These are phyloP conservation scores for Phaeotremella skinneri DNA, from an alignment of 768 basidiomycete genomes.

Conservation along the genomic window DNA sequence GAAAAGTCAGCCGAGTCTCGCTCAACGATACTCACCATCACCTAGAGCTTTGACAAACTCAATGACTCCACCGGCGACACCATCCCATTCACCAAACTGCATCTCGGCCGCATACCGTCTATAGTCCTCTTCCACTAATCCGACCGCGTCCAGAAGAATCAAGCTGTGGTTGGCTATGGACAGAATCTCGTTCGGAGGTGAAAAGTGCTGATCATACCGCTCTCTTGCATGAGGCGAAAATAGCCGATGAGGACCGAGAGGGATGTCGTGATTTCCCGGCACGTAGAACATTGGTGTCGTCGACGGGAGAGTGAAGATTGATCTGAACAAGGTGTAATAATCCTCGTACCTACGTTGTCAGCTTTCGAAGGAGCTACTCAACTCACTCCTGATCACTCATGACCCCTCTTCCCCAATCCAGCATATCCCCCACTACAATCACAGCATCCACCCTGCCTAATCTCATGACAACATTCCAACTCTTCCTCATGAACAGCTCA, in stretches of 20 bases:
- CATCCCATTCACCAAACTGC: conserved; percentile 55
- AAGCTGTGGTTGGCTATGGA: conserved; percentile 58
- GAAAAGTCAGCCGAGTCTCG: conserved; percentile 6
- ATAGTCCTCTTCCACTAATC: conserved; percentile 51
- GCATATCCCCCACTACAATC: conserved; percentile 86
- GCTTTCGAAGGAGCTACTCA: background rate
- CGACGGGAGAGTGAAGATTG: conserved; percentile 62
- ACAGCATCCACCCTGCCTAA: conserved; percentile 66
- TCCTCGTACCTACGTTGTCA: conserved; percentile 63
- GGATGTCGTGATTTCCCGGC: conserved; percentile 88
- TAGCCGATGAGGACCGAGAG: conserved; percentile 56
- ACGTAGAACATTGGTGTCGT: conserved; percentile 65
- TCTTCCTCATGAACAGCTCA: conserved; percentile 80
- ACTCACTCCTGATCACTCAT: conserved; percentile 71
- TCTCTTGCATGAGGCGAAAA: conserved; percentile 57
- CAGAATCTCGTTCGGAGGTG: conserved; percentile 62
- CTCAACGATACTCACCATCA: conserved; percentile 31
- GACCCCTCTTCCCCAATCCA: conserved; percentile 72
- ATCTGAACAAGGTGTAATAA: conserved; percentile 67
- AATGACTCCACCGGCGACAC: conserved; percentile 50
- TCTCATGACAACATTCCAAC: conserved; percentile 67
- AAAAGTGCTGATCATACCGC: conserved; percentile 75
- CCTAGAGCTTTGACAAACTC: conserved; percentile 50
- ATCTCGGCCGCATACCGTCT: conserved; percentile 50
- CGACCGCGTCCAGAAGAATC: conserved; percentile 47